These are phyloP conservation scores for Ceratocystis eucalypticola DNA, from an alignment of 2,329 filamentous ascomycete species.

Conservation along the genomic window DNA sequence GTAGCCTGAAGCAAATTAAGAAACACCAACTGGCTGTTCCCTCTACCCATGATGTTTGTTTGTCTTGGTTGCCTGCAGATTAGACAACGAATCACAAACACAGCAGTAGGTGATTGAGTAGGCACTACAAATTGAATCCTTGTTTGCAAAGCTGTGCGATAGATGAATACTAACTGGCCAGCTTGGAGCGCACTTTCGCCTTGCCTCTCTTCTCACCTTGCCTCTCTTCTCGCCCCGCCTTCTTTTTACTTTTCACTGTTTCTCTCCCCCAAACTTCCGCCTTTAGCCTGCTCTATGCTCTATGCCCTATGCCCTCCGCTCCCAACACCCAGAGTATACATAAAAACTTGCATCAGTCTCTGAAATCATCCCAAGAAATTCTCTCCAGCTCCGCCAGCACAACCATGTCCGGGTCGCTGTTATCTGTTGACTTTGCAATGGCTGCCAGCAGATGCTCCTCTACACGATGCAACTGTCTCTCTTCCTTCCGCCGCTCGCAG, in stretches of 20 bases:
- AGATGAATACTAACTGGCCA: neutral
- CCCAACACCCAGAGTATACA: neutral
- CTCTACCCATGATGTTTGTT: neutral
- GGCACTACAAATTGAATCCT: neutral
- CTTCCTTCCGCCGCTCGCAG: neutral
- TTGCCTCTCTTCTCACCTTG: no score
- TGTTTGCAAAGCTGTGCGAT: neutral
- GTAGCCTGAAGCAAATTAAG: no score
- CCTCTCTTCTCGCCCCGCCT: no score
- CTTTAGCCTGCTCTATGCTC: neutral
- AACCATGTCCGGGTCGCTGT: neutral
- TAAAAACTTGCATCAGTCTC: neutral
- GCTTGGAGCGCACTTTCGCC: no score
- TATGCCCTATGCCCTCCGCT: neutral
- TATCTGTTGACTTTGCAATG: neutral
- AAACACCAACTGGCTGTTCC: no score
- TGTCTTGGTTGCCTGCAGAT: neutral
- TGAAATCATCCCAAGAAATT: neutral
- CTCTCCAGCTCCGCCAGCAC: neutral
- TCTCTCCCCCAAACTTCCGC: no score
- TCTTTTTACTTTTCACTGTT: no score
- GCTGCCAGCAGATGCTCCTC: neutral
- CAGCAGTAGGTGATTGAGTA: neutral
- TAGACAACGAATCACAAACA: neutral
- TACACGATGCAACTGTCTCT: neutral